Evolutionary conservation across 1,284 basidiomycete genomes (phyloP).

Genomic region (Puccinia sorghi): DNA sequence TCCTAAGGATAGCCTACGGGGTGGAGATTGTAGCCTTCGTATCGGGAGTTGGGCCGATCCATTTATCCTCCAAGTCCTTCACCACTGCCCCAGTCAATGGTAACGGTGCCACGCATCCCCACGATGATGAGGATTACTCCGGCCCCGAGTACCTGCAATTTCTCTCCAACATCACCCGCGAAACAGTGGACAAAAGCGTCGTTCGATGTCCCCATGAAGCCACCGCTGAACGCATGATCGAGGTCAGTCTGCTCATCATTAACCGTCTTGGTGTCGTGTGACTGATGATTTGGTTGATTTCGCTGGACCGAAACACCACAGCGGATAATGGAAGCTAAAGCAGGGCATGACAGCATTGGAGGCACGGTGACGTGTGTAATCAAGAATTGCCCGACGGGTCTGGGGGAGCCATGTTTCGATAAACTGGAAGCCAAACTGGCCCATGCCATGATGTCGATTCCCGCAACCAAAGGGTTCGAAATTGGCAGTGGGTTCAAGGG

Average conservation of each 20-base stretch:
- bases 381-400: slow-evolving; percentile 80
- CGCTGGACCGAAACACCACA: slow-evolving; percentile 60
- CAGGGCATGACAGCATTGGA: slow-evolving; percentile 88
- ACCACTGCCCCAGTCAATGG: slow-evolving; percentile 52
- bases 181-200: slow-evolving; percentile 79
- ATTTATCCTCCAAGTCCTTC: slow-evolving; percentile 62
- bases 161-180: slow-evolving; percentile 77
- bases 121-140: slow-evolving; percentile 65
- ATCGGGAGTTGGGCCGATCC: slow-evolving; percentile 89
- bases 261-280: not conserved
- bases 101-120: slow-evolving; percentile 52
- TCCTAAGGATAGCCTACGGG: slow-evolving; percentile 81
- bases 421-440: slow-evolving; percentile 95
- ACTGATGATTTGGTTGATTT: not conserved
- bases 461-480: slow-evolving; percentile 98
- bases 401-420: slow-evolving; percentile 98
- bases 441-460: slow-evolving; percentile 98
- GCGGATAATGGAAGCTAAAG: slow-evolving; percentile 89
- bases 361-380: slow-evolving; percentile 97
- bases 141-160: slow-evolving; percentile 70
- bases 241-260: slow-evolving; percentile 63
- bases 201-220: slow-evolving; percentile 89
- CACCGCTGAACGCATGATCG: slow-evolving; percentile 85
- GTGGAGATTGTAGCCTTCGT: slow-evolving; percentile 97
- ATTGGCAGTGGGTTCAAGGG: slow-evolving; percentile 96